phyloP scores from a whole-genome alignment of 495 filamentous ascomycete species.

The Annulohypoxylon maeteangense region DNA sequence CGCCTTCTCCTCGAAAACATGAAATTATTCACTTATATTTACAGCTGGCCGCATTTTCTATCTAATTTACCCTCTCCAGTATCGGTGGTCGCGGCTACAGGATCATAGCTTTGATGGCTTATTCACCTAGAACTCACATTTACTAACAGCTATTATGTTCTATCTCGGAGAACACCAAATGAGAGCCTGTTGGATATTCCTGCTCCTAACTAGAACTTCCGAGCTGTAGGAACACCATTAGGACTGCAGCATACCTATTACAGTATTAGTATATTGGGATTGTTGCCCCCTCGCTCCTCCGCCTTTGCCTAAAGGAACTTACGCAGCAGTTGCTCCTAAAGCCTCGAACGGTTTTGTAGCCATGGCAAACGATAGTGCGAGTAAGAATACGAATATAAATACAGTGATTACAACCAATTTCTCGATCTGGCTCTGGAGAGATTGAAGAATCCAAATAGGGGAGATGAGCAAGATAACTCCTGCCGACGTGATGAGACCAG shows the following conservation, averaged over 20 bases:
- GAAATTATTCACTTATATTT: too few relatives aligned
- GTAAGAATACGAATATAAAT: slow-evolving; percentile 45
- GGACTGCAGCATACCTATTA: slow-evolving; percentile 46
- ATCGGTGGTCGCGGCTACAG: too few relatives aligned
- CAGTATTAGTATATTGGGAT: neutral
- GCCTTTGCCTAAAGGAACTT: slow-evolving; percentile 10
- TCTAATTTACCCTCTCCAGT: too few relatives aligned
- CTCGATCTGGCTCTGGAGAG: neutral
- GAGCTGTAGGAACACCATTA: slow-evolving; percentile 52
- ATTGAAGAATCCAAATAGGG: neutral
- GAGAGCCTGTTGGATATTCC: too few relatives aligned
- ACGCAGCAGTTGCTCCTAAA: slow-evolving; percentile 52
- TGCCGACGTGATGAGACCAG: neutral
- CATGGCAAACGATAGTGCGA: slow-evolving; percentile 37
- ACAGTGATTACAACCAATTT: slow-evolving; percentile 25
- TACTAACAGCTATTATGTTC: too few relatives aligned
- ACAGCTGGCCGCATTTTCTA: too few relatives aligned
- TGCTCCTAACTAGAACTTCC: neutral
- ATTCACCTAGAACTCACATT: too few relatives aligned
- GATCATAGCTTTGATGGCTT: too few relatives aligned
- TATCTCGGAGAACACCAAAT: too few relatives aligned
- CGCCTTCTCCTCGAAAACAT: too few relatives aligned
- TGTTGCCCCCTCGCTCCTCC: too few relatives aligned
- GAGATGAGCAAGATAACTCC: neutral
- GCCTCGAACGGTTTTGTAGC: slow-evolving; percentile 47